Conservation (phyloP, 2,329 filamentous ascomycete species). For the Colletotrichum phormii region DNA sequence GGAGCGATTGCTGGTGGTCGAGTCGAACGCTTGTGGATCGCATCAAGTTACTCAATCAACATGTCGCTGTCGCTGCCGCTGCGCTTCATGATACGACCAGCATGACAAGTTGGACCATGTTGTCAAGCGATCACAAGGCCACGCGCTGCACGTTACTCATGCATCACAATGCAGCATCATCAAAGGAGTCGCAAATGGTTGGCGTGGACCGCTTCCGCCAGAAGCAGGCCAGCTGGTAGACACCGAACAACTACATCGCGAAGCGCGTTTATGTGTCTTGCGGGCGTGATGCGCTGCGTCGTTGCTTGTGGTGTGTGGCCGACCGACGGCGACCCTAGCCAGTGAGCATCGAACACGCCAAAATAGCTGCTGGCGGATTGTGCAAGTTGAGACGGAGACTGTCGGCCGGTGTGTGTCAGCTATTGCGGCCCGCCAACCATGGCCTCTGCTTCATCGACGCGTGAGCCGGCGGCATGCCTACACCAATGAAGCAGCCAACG, state of each 20-base stretch:
- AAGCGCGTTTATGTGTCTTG: constrained; percentile 14
- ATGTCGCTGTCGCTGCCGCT: neutral
- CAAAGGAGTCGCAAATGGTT: constrained; percentile 28
- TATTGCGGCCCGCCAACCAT: constrained; percentile 10
- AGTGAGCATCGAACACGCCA: constrained; percentile 28
- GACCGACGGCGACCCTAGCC: constrained; percentile 2
- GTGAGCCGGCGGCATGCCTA: neutral
- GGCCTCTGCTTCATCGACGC: neutral
- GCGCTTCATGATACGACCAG: constrained; percentile 10
- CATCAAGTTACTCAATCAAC: neutral
- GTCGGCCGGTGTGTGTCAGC: constrained; percentile 24
- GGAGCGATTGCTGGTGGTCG: constrained; percentile 1
- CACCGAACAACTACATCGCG: constrained; percentile 11
- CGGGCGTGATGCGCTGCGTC: constrained; percentile 7
- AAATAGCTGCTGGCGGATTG: constrained; percentile 12
- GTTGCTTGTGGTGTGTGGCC: constrained; percentile 6
- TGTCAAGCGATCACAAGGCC: constrained; percentile 19
- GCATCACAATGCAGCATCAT: constrained; percentile 31
- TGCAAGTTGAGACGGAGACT: constrained; percentile 4
- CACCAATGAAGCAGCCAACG: constrained; percentile 26
- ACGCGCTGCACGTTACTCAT: constrained; percentile 33
- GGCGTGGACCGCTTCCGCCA: constrained; percentile 27
- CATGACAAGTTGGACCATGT: constrained; percentile 20
- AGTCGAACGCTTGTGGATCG: neutral
- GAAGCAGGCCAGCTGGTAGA: constrained; percentile 9